Percentiles rank a stretch among this genome's conserved stretches.
phyloP scores from a whole-genome alignment of 1,139 yeast species.

The Candida albicans region DNA sequence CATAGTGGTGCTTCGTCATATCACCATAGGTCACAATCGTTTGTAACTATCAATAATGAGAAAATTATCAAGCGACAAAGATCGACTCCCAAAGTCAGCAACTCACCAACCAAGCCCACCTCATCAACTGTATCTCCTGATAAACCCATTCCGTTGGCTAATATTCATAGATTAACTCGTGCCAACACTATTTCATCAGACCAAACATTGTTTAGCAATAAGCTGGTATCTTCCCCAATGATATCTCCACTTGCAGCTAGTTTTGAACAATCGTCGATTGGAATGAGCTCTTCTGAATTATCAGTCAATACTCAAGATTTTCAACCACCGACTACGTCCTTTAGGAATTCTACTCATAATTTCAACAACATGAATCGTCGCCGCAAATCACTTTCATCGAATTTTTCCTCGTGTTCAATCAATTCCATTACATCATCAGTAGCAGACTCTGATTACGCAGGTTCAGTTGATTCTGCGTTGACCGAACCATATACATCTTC shows the following conservation, averaged over 20 bases:
- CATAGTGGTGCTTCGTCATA: not conserved
- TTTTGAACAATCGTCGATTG: constrained; percentile 2
- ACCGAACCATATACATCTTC: constrained; percentile 21
- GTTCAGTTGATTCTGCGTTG: constrained; percentile 26
- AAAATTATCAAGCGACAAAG: constrained; percentile 40
- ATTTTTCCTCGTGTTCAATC: constrained; percentile 25
- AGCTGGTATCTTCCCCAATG: constrained; percentile 4
- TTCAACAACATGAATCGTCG: constrained; percentile 10
- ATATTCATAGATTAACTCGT: constrained; percentile 16
- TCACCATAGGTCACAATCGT: constrained; percentile 34
- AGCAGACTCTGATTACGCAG: constrained; percentile 19
- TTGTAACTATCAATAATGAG: constrained; percentile 33
- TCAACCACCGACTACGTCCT: constrained; percentile 37
- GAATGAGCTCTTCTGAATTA: not conserved
- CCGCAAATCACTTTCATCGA: constrained; percentile 24
- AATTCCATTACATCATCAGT: constrained; percentile 22
- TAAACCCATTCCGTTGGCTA: constrained; percentile 2
- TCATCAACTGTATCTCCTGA: not conserved
- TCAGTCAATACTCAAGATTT: constrained; percentile 18
- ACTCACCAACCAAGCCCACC: constrained; percentile 1
- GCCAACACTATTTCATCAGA: constrained; percentile 20
- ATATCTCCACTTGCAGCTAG: constrained; percentile 13
- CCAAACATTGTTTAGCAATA: constrained; percentile 18
- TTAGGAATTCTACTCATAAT: constrained; percentile 17
- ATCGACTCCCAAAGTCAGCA: constrained; percentile 21